Evolutionary conservation across 2,329 filamentous ascomycete genomes (phyloP).

Genomic region (Chaetomiaceae sp.): DNA sequence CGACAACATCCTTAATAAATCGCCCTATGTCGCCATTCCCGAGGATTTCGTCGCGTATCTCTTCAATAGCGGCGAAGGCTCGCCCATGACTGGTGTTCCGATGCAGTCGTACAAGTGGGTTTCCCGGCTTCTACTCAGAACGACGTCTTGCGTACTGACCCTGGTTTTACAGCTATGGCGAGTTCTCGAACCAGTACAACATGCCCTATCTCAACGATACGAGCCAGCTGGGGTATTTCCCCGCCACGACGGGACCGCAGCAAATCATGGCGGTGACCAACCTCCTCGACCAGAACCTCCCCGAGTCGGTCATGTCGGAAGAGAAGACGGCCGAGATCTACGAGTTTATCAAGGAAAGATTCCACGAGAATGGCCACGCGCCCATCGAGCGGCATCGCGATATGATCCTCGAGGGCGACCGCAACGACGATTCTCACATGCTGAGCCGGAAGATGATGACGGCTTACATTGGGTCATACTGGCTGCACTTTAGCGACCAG

Average conservation of each 20-base stretch:
- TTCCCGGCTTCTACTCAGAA: too few species aligned
- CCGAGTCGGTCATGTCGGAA: conserved; percentile 77
- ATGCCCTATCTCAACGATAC: conserved; percentile 47
- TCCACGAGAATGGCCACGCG: conserved; percentile 73
- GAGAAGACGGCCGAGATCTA: conserved; percentile 81
- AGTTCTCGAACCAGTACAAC: conserved; percentile 46
- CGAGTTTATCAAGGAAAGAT: conserved; percentile 73
- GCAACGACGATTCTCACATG: conserved; percentile 58
- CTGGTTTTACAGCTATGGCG: conserved; percentile 44
- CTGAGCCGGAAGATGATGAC: conserved; percentile 94
- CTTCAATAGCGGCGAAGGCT: conserved; percentile 62
- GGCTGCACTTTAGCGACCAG: conserved; percentile 91
- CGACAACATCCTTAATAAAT: conserved; percentile 73
- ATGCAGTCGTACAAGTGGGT: conserved; percentile 48
- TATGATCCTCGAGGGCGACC: conserved; percentile 71
- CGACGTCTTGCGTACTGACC: conserved; percentile 23
- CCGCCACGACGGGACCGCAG: conserved; percentile 53
- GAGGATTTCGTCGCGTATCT: conserved; percentile 84
- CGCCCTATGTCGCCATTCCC: conserved; percentile 75
- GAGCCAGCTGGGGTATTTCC: conserved; percentile 50
- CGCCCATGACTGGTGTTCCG: conserved; percentile 49
- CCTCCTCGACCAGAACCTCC: conserved; percentile 72
- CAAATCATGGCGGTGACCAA: conserved; percentile 90
- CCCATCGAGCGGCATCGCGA: conserved; percentile 71
- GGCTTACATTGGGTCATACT: conserved; percentile 87